Base-by-base conservation (phyloP, 306 rosid species). In the Cucurbita ficifolia region DNA sequence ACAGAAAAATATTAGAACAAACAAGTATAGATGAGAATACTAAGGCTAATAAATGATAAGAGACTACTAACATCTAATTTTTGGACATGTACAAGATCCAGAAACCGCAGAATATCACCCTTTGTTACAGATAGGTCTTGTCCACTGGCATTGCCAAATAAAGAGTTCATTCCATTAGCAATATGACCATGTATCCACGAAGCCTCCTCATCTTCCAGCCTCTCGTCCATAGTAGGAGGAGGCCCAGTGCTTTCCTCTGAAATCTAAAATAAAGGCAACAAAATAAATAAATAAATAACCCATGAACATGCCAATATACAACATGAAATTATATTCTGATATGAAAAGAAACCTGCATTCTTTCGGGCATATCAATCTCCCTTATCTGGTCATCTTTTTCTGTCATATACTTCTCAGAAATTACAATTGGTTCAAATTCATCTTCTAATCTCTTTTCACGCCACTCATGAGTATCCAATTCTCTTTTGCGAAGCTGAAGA, bases 391-490 rank as follows among this genome's bases (percentile, higher is more conserved):
- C 92, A 79, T 94, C 99, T 78, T 85, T 88, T 84, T 85, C 84
- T 14, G 97, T 94, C 99, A 94, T 94, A 70, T 89, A 94, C 83
- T 89, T 94, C 79, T 91, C 97, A 12, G 91, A 85, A 45, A 94
- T 85, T 75, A 94, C 81, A 81, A 80, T 79, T 5, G 99, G 99
- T 78, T 94, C 99, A 84, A 94, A 94, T 79, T 91, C 96, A 82
- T 94, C 96, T 81, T 89, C 99, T 75, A 94, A 88, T 77, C 86
- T 94, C 74, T 88, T 81, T 78, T 89, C 97, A 73, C 52, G 87
- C 84, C 86, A 80, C 73, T 88, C 97, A 24, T 81, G 76, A 19
- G 77, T 56, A 80, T 83, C 86, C 80, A 87, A 76, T 29, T 80
- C 91, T 76, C 83, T 83, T 79, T 81, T 85, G 75, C 96, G 91